A percentile compares a stretch with the other conserved stretches of the same genome.
phyloP scores from a whole-genome alignment of 352 stramenopile genomes.

The Globisporangium barbulae region DNA sequence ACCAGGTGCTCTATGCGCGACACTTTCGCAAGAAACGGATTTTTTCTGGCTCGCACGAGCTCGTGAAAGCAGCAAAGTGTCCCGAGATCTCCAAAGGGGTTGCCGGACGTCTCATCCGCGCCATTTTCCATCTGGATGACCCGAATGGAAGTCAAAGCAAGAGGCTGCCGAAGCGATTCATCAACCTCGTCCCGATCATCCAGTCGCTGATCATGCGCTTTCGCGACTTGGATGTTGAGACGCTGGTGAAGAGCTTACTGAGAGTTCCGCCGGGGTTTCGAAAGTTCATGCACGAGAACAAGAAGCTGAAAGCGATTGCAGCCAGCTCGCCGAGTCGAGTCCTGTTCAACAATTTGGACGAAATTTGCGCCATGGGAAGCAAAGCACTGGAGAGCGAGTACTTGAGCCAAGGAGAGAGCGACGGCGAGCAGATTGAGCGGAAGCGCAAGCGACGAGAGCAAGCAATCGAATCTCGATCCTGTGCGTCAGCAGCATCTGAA shows the following conservation, averaged over 20 bases:
- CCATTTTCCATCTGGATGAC: conserved; percentile 36
- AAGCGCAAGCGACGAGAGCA: conserved; percentile 52
- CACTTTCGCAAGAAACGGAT: conserved; percentile 31
- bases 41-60: conserved; percentile 32
- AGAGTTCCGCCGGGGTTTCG: conserved; percentile 31
- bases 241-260: conserved; percentile 28
- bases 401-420: conserved; percentile 44
- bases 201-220: conserved; percentile 46
- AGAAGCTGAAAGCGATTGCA: conserved; percentile 24
- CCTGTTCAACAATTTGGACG: conserved; percentile 1
- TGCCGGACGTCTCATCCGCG: conserved; percentile 37
- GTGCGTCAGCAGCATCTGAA: conserved; percentile 18
- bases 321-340: conserved; percentile 13
- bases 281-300: conserved; percentile 43
- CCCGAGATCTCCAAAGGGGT: conserved; percentile 28
- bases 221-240: conserved; percentile 31
- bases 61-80: conserved; percentile 32
- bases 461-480: conserved; percentile 45
- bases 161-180: conserved; percentile 48
- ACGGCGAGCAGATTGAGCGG: conserved; percentile 16
- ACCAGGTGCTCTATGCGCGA: conserved; percentile 59
- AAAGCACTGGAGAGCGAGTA: conserved; percentile 52
- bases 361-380: conserved; percentile 20
- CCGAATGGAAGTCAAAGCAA: conserved; percentile 20
- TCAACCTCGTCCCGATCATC: conserved; percentile 59